Evolutionary conservation across 83 land plant genomes (phyloP).

Genomic region (Picea abies): DNA sequence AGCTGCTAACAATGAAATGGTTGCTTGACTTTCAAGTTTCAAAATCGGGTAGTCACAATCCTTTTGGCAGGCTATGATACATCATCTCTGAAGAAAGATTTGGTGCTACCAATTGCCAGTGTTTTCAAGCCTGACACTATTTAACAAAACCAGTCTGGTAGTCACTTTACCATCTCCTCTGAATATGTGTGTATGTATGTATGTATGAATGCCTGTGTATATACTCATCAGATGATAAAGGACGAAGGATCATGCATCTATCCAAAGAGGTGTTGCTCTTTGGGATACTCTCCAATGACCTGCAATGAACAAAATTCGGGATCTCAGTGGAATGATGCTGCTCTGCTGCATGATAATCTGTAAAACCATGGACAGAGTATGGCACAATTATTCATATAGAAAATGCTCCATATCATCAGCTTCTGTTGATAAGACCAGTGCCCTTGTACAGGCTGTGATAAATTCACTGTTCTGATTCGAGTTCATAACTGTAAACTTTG

Average conservation of each 20-base stretch:
- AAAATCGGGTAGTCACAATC: background rate
- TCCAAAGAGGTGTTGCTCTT: conserved; percentile 3
- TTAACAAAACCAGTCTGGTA: too few relatives aligned
- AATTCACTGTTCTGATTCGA: background rate
- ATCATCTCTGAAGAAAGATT: background rate
- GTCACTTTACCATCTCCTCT: too few relatives aligned
- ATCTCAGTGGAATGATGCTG: background rate
- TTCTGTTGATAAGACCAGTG: background rate
- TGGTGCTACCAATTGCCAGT: background rate
- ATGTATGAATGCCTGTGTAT: background rate
- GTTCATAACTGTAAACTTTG: background rate
- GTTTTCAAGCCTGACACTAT: background rate
- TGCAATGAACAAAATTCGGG: background rate
- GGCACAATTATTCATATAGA: background rate
- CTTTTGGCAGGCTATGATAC: background rate
- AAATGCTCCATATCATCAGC: background rate
- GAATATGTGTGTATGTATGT: background rate
- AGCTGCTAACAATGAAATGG: background rate
- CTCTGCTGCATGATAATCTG: background rate
- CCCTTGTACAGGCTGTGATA: background rate
- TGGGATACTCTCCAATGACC: background rate
- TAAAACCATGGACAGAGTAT: background rate
- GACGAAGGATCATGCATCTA: too few relatives aligned
- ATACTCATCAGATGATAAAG: too few relatives aligned
- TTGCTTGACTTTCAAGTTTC: background rate